Conservation (phyloP, 164 flowering plant genomes). For the Vitis labrusca region DNA sequence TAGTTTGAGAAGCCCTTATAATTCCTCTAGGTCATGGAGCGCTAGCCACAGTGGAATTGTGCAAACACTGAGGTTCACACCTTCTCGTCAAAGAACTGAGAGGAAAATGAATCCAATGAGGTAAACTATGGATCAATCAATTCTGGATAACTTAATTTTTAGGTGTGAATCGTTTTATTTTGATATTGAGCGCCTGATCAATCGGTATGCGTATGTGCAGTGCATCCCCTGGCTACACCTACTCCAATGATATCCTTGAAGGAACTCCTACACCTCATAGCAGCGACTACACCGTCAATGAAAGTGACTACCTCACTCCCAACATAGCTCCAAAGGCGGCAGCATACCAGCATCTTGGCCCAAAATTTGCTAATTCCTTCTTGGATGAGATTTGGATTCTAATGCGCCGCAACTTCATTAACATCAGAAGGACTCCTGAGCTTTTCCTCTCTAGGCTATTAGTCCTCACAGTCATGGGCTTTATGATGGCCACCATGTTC, state of each 20-base stretch:
- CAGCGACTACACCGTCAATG: constrained; percentile 69
- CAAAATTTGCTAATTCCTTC: constrained; percentile 57
- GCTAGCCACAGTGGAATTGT: constrained; percentile 41
- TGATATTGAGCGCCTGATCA: background rate
- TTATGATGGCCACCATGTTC: constrained; percentile 87
- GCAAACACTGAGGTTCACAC: constrained; percentile 44
- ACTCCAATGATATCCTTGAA: constrained; percentile 50
- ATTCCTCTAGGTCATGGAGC: constrained; percentile 55
- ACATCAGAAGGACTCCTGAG: constrained; percentile 68
- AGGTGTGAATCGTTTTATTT: too few relatives aligned
- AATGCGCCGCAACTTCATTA: constrained; percentile 67
- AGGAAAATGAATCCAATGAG: constrained; percentile 30
- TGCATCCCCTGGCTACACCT: constrained; percentile 43
- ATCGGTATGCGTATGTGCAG: constrained; percentile 28
- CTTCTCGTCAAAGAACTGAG: constrained; percentile 30
- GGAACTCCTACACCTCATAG: constrained; percentile 63
- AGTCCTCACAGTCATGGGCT: constrained; percentile 66
- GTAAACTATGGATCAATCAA: constrained; percentile 11
- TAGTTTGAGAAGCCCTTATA: constrained; percentile 58
- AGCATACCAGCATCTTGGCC: constrained; percentile 28
- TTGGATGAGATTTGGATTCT: constrained; percentile 53
- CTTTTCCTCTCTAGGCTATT: constrained; percentile 69
- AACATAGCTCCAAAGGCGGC: background rate
- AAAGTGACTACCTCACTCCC: constrained; percentile 64
- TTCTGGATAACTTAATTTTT: too few relatives aligned